phyloP scores from a whole-genome alignment of 1,284 basidiomycete species.

The Psilocybe mexicana region DNA sequence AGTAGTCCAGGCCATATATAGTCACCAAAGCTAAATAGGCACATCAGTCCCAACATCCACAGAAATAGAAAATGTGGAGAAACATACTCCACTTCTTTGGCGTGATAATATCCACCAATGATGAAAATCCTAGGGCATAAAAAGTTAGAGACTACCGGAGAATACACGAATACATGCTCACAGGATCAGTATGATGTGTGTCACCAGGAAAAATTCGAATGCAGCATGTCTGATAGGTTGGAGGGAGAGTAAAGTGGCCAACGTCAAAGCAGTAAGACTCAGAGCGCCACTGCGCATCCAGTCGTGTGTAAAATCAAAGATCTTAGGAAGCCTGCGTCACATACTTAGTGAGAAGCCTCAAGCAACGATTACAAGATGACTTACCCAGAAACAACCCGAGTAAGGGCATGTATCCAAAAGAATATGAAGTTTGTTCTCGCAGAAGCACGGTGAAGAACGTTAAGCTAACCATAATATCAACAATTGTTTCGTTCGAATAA shows the following conservation, averaged over 20 bases:
- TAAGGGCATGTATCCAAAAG: slow-evolving; percentile 34
- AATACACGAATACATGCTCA: slow-evolving; percentile 19
- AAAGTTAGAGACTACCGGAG: slow-evolving; percentile 1
- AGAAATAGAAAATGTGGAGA: slow-evolving; percentile 11
- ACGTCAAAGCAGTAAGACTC: slow-evolving; percentile 28
- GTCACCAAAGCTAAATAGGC: slow-evolving; percentile 25
- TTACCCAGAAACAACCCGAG: slow-evolving; percentile 30
- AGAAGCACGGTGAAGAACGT: slow-evolving; percentile 36
- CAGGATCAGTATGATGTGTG: slow-evolving; percentile 32
- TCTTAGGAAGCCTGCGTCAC: slow-evolving; percentile 26
- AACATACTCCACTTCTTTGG: slow-evolving; percentile 27
- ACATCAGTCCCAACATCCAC: not conserved
- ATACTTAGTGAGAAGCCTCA: not conserved
- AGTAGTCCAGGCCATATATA: slow-evolving; percentile 36
- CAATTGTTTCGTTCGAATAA: not conserved
- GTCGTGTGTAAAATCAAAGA: slow-evolving; percentile 29
- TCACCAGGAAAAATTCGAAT: slow-evolving; percentile 37
- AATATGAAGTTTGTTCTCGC: slow-evolving; percentile 32
- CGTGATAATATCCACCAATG: slow-evolving; percentile 33
- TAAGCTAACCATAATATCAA: slow-evolving; percentile 24
- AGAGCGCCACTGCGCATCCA: slow-evolving; percentile 32
- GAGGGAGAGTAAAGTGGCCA: slow-evolving; percentile 31
- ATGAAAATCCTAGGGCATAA: slow-evolving; percentile 28
- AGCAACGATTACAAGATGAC: slow-evolving; percentile 1
- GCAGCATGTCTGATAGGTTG: slow-evolving; percentile 30